Evolutionary conservation across 495 filamentous ascomycete species (phyloP).

Genomic region (Xylaria grammica): DNA sequence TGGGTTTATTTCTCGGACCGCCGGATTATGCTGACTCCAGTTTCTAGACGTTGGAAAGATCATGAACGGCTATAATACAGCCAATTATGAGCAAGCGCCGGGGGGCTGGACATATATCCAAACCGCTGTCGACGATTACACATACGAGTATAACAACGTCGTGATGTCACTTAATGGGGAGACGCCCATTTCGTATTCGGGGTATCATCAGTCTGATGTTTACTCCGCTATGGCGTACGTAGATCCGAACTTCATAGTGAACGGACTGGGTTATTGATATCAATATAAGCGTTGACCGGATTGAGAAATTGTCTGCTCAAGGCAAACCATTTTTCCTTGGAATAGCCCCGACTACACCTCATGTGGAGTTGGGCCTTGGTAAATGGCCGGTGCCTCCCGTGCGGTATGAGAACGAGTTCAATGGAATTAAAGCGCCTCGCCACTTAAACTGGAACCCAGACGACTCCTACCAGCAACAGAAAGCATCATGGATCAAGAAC

Average conservation of each 20-base stretch:
- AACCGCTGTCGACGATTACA: slow-evolving; percentile 41
- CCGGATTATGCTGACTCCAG: background rate
- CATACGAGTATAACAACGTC: slow-evolving; percentile 63
- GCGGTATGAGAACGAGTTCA: slow-evolving; percentile 39
- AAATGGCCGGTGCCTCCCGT: slow-evolving; percentile 18
- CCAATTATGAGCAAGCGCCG: slow-evolving; percentile 48
- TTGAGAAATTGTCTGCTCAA: slow-evolving; percentile 26
- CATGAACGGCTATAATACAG: slow-evolving; percentile 56
- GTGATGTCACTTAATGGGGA: slow-evolving; percentile 61
- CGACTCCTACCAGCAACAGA: slow-evolving; percentile 39
- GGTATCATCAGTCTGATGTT: slow-evolving; percentile 59
- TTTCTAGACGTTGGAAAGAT: slow-evolving; percentile 58
- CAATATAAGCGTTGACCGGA: slow-evolving; percentile 21
- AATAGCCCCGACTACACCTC: slow-evolving; percentile 60
- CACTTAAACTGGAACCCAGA: slow-evolving; percentile 40
- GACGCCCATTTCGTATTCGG: slow-evolving; percentile 46
- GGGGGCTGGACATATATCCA: slow-evolving; percentile 25
- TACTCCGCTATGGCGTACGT: slow-evolving; percentile 39
- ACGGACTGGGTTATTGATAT: background rate
- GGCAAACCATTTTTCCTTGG: slow-evolving; percentile 61
- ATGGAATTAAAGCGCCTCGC: slow-evolving; percentile 39
- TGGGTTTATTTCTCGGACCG: background rate
- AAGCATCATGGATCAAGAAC: slow-evolving; percentile 57
- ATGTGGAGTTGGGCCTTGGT: slow-evolving; percentile 46
- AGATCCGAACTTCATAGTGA: background rate